Percentiles rank a stretch among this genome's conserved stretches.
phyloP scores from a whole-genome alignment of 225 moss, liverwort and hornwort genomes.

The Sphagnum contortum region DNA sequence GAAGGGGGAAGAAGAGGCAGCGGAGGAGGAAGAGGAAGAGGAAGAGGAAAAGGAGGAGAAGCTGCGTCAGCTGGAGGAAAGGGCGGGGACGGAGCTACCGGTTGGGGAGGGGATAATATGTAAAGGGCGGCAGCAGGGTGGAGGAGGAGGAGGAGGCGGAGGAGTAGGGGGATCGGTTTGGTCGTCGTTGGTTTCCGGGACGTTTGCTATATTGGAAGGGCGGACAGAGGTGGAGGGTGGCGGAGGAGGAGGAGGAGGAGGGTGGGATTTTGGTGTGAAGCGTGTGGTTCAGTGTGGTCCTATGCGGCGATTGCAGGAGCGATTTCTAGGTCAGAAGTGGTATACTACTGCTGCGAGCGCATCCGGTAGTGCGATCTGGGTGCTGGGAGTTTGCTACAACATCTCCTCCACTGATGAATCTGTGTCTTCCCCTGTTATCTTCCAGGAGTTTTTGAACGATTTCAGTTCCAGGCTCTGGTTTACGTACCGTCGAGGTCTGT shows the following conservation, averaged over 20 bases:
- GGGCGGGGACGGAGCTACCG: too few species aligned
- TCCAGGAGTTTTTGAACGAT: slow-evolving; percentile 68
- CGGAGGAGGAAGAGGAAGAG: too few species aligned
- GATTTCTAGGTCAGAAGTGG: slow-evolving; percentile 84
- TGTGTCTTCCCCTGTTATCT: slow-evolving; percentile 26
- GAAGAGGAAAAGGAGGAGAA: too few species aligned
- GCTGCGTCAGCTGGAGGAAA: too few species aligned
- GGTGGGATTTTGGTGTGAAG: slow-evolving; percentile 53
- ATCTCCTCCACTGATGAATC: slow-evolving; percentile 57
- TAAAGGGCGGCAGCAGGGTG: too few species aligned
- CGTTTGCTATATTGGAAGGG: not conserved
- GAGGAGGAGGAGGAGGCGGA: too few species aligned
- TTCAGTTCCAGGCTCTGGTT: slow-evolving; percentile 92
- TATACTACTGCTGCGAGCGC: slow-evolving; percentile 53
- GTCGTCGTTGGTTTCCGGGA: too few species aligned
- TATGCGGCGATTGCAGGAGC: slow-evolving; percentile 97
- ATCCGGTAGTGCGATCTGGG: slow-evolving; percentile 81
- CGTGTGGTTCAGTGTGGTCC: slow-evolving; percentile 72
- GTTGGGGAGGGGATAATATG: too few species aligned
- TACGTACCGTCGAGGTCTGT: slow-evolving; percentile 78
- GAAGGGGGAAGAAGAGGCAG: too few species aligned
- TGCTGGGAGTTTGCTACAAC: slow-evolving; percentile 81
- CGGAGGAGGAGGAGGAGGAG: slow-evolving; percentile 14
- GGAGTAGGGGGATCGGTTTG: too few species aligned
- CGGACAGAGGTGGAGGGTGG: not conserved